Percentiles rank a stretch among this genome's conserved stretches.
Evolutionary conservation across 1,284 basidiomycete genomes (phyloP).

Genomic region (Cutaneotrichosporon cavernicola): DNA sequence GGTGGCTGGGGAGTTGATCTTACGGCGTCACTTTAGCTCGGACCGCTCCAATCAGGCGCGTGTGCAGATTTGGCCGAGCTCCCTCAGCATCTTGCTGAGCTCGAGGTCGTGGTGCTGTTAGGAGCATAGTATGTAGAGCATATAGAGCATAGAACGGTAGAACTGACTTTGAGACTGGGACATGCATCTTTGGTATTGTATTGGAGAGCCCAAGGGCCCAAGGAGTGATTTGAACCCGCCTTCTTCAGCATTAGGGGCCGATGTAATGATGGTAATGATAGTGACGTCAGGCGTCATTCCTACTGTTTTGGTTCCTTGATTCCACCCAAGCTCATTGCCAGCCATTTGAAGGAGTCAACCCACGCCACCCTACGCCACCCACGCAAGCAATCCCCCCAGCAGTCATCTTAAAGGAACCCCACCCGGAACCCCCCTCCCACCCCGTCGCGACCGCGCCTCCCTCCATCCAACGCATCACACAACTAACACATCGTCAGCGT

Average conservation of each 20-base stretch:
- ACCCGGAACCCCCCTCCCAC: background rate
- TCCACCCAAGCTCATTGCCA: background rate
- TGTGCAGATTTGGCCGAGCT: background rate
- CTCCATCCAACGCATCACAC: background rate
- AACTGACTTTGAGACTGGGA: background rate
- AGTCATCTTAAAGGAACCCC: background rate
- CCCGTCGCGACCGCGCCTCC: background rate
- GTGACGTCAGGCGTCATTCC: slow-evolving; percentile 5
- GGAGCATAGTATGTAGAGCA: too few relatives aligned
- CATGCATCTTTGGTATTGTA: background rate
- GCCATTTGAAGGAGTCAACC: background rate
- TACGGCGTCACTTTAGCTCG: background rate
- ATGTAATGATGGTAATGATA: background rate
- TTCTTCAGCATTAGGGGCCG: background rate
- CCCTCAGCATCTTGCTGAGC: too few relatives aligned
- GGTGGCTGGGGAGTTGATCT: slow-evolving; percentile 12
- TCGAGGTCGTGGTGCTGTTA: too few relatives aligned
- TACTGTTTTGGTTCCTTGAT: background rate
- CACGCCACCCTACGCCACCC: background rate
- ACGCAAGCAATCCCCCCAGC: background rate
- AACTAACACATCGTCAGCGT: background rate
- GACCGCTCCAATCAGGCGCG: slow-evolving; percentile 2
- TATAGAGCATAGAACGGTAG: slow-evolving; percentile 4
- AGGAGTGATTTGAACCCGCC: background rate
- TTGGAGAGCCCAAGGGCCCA: too few relatives aligned